Conservation (phyloP, 2,329 filamentous ascomycete genomes). For the Teratosphaeria gauchensis region DNA sequence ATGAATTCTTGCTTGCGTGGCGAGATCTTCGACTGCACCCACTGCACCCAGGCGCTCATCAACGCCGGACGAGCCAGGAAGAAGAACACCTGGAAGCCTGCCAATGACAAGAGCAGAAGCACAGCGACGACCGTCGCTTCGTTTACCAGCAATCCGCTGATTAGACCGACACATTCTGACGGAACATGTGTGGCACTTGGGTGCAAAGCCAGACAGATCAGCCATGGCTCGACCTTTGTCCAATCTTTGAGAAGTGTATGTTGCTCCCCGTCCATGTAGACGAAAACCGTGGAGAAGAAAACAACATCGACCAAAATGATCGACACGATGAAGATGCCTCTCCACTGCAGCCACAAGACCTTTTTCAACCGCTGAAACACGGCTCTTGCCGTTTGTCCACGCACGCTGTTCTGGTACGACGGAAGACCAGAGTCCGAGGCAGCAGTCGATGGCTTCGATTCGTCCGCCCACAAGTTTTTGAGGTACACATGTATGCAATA, state of each 20-base stretch:
- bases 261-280: constrained; percentile 71
- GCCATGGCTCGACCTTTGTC: constrained; percentile 53
- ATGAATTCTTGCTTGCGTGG: constrained; percentile 70
- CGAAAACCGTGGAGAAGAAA: constrained; percentile 86
- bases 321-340: constrained; percentile 79
- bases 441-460: constrained; percentile 50
- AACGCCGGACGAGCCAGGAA: constrained; percentile 79
- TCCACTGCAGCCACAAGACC: constrained; percentile 87
- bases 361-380: constrained; percentile 79
- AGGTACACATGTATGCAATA: constrained; percentile 97
- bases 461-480: constrained; percentile 63
- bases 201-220: constrained; percentile 56
- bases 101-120: constrained; percentile 68
- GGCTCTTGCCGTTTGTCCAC: constrained; percentile 72
- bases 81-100: constrained; percentile 73
- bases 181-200: constrained; percentile 47
- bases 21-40: constrained; percentile 42
- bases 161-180: constrained; percentile 52
- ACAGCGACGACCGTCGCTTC: constrained; percentile 72
- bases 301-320: constrained; percentile 87
- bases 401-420: constrained; percentile 65
- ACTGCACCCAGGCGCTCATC: constrained; percentile 69
- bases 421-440: constrained; percentile 58
- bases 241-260: constrained; percentile 47
- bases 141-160: constrained; percentile 56